Conservation (phyloP, 352 stramenopile species). For the Globisporangium echinulatum region DNA sequence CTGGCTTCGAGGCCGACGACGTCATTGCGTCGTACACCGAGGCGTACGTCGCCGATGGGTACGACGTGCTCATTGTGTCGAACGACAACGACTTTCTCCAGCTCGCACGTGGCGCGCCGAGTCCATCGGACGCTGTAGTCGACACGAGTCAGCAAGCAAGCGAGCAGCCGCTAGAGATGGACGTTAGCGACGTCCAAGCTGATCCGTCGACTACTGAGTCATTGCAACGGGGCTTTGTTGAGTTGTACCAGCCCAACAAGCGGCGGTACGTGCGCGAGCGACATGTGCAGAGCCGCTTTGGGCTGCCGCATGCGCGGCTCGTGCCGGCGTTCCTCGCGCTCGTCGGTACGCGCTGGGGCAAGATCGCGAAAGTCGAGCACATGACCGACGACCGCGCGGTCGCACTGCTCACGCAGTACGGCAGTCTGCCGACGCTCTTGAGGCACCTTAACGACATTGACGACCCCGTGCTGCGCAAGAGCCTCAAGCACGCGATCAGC, state of each 20-base stretch:
- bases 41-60: slow-evolving; percentile 26
- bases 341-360: slow-evolving; percentile 64
- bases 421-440: slow-evolving; percentile 45
- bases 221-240: slow-evolving; percentile 18
- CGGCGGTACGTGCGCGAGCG: slow-evolving; percentile 59
- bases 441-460: slow-evolving; percentile 58
- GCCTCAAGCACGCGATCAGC: slow-evolving; percentile 69
- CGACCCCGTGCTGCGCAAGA: slow-evolving; percentile 37
- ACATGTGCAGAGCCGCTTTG: slow-evolving; percentile 54
- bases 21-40: slow-evolving; percentile 58
- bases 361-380: slow-evolving; percentile 46
- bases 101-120: slow-evolving; percentile 25
- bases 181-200: not conserved
- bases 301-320: slow-evolving; percentile 29
- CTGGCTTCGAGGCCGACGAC: slow-evolving; percentile 58
- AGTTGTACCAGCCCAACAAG: slow-evolving; percentile 74
- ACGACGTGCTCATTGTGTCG: slow-evolving; percentile 58
- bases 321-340: slow-evolving; percentile 62
- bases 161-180: not conserved
- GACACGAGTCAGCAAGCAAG: too few species aligned
- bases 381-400: slow-evolving; percentile 53
- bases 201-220: not conserved
- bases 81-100: slow-evolving; percentile 75
- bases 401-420: slow-evolving; percentile 57
- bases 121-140: not conserved